Conservation (phyloP, 345 rosid species). For the Melastoma malabathricum region DNA sequence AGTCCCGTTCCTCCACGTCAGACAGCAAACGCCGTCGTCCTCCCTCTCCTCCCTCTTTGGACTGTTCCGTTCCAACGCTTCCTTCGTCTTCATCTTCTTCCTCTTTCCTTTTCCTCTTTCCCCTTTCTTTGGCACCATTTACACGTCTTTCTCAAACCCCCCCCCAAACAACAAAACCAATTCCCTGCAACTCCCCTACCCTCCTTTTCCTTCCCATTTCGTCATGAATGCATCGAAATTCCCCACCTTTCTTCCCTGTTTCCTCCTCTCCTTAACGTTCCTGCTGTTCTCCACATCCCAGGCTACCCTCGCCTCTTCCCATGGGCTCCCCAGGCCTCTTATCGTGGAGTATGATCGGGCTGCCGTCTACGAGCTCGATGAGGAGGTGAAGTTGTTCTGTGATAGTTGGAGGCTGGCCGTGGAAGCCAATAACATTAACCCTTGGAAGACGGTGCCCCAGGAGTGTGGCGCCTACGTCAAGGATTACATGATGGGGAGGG, state of each 20-base stretch:
- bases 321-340: constrained; percentile 43
- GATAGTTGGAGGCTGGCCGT: constrained; percentile 86
- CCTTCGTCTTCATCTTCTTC: neutral
- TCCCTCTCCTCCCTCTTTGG: neutral
- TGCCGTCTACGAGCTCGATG: constrained; percentile 22
- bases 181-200: neutral
- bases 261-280: constrained; percentile 21
- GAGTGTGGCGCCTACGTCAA: constrained; percentile 63
- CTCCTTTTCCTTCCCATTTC: no score
- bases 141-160: neutral
- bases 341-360: constrained; percentile 38
- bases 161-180: neutral
- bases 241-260: constrained; percentile 4
- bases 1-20: neutral
- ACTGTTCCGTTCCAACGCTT: no score
- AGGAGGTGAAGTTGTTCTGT: constrained; percentile 43
- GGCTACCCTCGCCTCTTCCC: constrained; percentile 13
- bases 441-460: constrained; percentile 68
- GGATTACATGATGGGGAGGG: constrained; percentile 51
- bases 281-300: constrained; percentile 20
- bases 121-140: neutral
- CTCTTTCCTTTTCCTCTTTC: neutral
- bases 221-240: neutral
- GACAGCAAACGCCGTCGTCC: neutral
- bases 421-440: constrained; percentile 67